Conservation (phyloP, 176 grass and related monocot species). For the Zoysia japonica region DNA sequence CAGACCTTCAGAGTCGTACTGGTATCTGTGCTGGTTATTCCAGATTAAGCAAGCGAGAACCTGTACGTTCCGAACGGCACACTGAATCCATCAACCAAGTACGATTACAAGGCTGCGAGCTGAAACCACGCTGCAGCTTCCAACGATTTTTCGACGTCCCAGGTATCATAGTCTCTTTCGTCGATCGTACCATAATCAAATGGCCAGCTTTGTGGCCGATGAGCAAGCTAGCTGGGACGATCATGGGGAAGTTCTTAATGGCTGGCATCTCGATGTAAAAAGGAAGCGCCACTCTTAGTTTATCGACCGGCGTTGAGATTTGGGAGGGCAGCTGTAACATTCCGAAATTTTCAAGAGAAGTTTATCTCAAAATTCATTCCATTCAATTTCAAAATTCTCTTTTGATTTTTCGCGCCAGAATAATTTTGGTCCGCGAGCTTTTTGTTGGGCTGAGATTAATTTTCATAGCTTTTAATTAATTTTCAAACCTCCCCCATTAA, state of each 20-base stretch:
- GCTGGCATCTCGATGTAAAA: slow-evolving; percentile 22
- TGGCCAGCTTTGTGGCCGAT: slow-evolving; percentile 4
- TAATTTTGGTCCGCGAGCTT: too few relatives aligned
- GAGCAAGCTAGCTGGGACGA: background rate
- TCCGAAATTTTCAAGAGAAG: too few relatives aligned
- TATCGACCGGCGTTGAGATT: slow-evolving; percentile 9
- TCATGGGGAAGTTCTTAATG: slow-evolving; percentile 16
- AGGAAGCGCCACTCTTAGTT: background rate
- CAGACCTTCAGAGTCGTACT: background rate
- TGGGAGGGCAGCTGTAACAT: background rate
- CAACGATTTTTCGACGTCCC: slow-evolving; percentile 12
- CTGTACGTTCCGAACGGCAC: background rate
- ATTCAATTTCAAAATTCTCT: too few relatives aligned
- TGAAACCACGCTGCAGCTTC: background rate
- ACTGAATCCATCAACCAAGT: background rate
- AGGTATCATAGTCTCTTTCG: slow-evolving; percentile 22
- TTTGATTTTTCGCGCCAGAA: too few relatives aligned
- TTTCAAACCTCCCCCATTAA: too few relatives aligned
- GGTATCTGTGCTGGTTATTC: background rate
- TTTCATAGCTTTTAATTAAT: too few relatives aligned
- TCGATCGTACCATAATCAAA: slow-evolving; percentile 45
- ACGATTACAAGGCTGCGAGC: too few relatives aligned
- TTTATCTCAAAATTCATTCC: too few relatives aligned
- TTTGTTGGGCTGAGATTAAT: too few relatives aligned
- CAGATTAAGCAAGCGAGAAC: background rate